Base-by-base conservation (phyloP, 192 early-diverging fungal genomes). In the Gryganskiella cystojenkinii region DNA sequence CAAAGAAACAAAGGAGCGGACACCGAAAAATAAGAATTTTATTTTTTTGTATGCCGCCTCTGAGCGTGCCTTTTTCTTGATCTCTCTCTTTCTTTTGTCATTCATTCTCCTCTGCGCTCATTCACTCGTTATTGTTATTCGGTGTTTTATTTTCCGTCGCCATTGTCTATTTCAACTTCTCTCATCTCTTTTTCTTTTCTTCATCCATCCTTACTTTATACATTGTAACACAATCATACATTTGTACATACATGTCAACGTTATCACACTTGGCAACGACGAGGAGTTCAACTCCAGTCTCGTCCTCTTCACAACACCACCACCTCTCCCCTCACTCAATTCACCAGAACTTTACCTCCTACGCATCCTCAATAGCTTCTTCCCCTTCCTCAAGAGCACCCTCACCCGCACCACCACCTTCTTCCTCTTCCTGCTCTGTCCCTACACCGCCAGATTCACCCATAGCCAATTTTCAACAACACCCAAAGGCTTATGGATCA, bases 201-300 rank as follows among this genome's bases (percentile, higher is more conserved):
- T 33, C 8, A 34, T 51, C 24, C 55, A 58, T 11, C 35, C 24
- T 42, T 46, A 28, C 34, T 55, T 35, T 11, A 34, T 37, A 14
- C n/a, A 22, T 17, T n/a, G n/a, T n/a, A n/a, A n/a, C n/a, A n/a
- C n/a, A n/a, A n/a, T n/a, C n/a, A n/a, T n/a, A n/a, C n/a, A n/a
- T n/a, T n/a, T n/a, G n/a, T n/a, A n/a, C n/a, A n/a, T n/a, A n/a
- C n/a, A 70, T 70, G 68, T 62, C 58, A 15, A 61, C 68, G 55
- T 46, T 70, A 62, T 62, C 68, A 40, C 68, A 70, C 47, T 46
- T 70, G 61, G 47, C 68, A 27, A 58, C 56, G 25, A 53, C 63
- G 31, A 64, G 70, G 52, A 64, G 60, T 52, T 24, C 70, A 25
- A 56, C 61, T 15, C 61, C 70, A 8, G 30, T 52, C 35, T 52